Percentiles rank a stretch among this genome's conserved stretches.
These are phyloP conservation scores for Russula sp. DNA, from an alignment of 768 basidiomycete species.

Conservation along the genomic window DNA sequence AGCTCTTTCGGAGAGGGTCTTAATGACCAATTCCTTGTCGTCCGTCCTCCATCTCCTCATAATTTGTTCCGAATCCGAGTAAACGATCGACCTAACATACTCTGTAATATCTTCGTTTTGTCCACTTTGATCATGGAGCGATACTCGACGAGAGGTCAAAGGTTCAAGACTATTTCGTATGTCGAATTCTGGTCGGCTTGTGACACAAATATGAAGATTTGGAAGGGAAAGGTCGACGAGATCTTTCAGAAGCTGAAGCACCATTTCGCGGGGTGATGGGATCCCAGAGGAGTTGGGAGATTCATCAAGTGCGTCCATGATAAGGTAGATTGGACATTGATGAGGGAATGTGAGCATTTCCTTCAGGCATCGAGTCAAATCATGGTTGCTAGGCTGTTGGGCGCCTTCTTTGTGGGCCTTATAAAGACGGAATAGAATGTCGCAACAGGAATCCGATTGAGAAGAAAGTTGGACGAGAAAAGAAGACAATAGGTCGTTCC, in stretches of 20 bases:
- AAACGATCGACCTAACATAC: background rate
- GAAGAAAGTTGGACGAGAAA: background rate
- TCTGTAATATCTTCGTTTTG: background rate
- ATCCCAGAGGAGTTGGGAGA: background rate
- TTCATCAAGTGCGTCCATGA: conserved; percentile 10
- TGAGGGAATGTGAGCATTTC: background rate
- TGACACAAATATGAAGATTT: background rate
- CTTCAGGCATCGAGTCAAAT: background rate
- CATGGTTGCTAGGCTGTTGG: background rate
- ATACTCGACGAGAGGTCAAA: background rate
- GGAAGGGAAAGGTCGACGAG: background rate
- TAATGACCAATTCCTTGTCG: background rate
- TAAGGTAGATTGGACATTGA: background rate
- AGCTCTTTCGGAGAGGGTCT: background rate
- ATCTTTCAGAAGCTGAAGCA: background rate
- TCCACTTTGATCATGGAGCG: background rate
- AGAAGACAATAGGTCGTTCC: background rate
- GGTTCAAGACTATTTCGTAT: background rate
- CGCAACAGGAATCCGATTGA: background rate
- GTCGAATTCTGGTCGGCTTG: background rate
- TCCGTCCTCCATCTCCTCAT: background rate
- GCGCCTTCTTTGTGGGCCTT: background rate
- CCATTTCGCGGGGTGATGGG: background rate
- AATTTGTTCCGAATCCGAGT: background rate
- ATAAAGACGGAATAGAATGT: background rate